Conservation (phyloP, 495 filamentous ascomycete genomes). For the Podospora comata region DNA sequence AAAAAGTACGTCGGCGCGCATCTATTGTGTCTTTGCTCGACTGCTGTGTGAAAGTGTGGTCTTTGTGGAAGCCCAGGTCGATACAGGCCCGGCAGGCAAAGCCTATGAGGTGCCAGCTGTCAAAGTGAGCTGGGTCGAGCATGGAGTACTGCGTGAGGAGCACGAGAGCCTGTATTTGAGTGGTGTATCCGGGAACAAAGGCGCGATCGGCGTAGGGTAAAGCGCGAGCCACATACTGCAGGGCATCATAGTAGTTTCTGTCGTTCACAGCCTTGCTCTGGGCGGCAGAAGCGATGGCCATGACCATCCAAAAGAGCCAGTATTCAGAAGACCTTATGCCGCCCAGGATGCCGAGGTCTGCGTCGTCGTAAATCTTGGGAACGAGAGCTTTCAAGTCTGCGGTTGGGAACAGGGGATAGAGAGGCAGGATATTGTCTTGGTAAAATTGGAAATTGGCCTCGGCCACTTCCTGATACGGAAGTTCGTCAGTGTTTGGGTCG, state of each 20-base stretch:
- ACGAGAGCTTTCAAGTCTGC: slow-evolving; percentile 70
- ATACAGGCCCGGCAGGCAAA: slow-evolving; percentile 79
- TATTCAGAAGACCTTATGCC: slow-evolving; percentile 61
- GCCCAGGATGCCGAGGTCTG: slow-evolving; percentile 50
- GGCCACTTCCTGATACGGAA: slow-evolving; percentile 65
- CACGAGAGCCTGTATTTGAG: slow-evolving; percentile 78
- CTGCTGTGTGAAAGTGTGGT: slow-evolving; percentile 61
- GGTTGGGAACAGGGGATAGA: slow-evolving; percentile 78
- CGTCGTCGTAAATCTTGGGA: slow-evolving; percentile 69
- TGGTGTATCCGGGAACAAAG: slow-evolving; percentile 74
- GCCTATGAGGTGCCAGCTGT: slow-evolving; percentile 86
- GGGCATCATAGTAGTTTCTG: slow-evolving; percentile 58
- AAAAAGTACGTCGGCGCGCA: slow-evolving; percentile 73
- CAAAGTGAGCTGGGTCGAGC: slow-evolving; percentile 82
- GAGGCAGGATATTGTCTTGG: slow-evolving; percentile 71
- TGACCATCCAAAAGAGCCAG: slow-evolving; percentile 83
- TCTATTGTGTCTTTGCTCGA: slow-evolving; percentile 63
- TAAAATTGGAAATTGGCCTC: slow-evolving; percentile 73
- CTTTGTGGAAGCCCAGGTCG: slow-evolving; percentile 87
- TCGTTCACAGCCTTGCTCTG: slow-evolving; percentile 67
- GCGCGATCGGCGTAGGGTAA: slow-evolving; percentile 74
- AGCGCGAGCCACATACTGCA: slow-evolving; percentile 65
- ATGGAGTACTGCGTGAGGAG: slow-evolving; percentile 84
- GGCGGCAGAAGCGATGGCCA: slow-evolving; percentile 73
- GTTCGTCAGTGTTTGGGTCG: slow-evolving; percentile 47